A percentile compares a stretch with the other conserved stretches of the same genome.
These are phyloP conservation scores for Phialophora verrucosa DNA, from an alignment of 2,329 filamentous ascomycete genomes.

Conservation along the genomic window DNA sequence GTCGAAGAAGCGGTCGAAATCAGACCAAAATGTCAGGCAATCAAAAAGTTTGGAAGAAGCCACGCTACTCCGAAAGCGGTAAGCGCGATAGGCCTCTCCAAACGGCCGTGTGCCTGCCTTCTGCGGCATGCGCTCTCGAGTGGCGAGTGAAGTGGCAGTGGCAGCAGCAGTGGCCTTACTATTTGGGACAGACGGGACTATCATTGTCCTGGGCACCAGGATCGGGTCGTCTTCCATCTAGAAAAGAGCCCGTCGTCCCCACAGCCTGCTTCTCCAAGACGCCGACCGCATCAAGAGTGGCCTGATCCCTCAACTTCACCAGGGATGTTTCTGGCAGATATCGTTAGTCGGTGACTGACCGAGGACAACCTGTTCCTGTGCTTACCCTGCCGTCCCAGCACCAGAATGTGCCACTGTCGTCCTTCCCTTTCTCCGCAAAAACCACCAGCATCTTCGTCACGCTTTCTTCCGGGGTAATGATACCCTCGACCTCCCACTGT, in stretches of 20 bases:
- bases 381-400: conserved; percentile 59
- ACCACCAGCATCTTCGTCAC: conserved; percentile 59
- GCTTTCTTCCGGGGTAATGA: conserved; percentile 58
- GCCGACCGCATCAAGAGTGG: background rate
- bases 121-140: background rate
- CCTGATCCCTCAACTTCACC: conserved; percentile 18
- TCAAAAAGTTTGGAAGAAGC: conserved; percentile 29
- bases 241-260: background rate
- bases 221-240: background rate
- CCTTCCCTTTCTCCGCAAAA: conserved; percentile 55
- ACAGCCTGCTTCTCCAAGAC: background rate
- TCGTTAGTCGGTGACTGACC: conserved; percentile 7
- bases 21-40: conserved; percentile 35
- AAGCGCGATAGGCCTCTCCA: conserved; percentile 17
- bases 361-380: background rate
- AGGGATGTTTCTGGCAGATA: conserved; percentile 31
- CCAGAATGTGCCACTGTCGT: conserved; percentile 62
- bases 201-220: background rate
- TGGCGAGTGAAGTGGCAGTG: background rate
- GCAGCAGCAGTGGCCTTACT: background rate
- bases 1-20: conserved; percentile 36
- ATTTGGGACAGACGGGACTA: background rate
- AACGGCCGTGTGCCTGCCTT: background rate
- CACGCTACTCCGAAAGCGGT: conserved; percentile 25
- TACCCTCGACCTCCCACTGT: conserved; percentile 59